Evolutionary conservation across 1,284 basidiomycete genomes (phyloP).

Genomic region (Mrakiaceae sp.): DNA sequence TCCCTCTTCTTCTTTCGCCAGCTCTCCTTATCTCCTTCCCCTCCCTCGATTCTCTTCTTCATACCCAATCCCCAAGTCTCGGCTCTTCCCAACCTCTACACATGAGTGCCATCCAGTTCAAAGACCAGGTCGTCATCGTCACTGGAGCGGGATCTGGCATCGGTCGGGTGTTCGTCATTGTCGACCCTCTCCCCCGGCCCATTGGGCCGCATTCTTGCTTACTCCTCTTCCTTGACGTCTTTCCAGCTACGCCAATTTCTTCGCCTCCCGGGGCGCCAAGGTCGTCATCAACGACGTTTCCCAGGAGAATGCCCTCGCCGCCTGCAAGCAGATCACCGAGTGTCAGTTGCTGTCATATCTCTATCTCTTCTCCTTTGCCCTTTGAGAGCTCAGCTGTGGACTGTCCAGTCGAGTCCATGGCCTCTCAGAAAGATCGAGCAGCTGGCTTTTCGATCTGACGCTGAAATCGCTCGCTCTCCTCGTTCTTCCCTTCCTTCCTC

Average conservation of each 20-base stretch:
- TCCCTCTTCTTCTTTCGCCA: too few relatives aligned
- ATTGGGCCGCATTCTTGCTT: background rate
- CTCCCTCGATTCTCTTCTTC: background rate
- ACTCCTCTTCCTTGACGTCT: background rate
- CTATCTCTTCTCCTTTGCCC: background rate
- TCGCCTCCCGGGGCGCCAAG: conserved; percentile 82
- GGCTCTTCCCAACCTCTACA: background rate
- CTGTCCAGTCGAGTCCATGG: too few relatives aligned
- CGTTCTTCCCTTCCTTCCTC: background rate
- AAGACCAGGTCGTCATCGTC: conserved; percentile 82
- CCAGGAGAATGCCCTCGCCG: conserved; percentile 74
- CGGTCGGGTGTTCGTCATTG: conserved; percentile 62
- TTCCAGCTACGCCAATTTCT: conserved; percentile 73
- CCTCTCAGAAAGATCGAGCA: too few relatives aligned
- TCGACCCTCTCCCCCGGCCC: background rate
- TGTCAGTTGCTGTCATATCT: conserved; percentile 41
- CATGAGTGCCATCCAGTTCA: conserved; percentile 50
- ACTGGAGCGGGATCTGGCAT: conserved; percentile 95
- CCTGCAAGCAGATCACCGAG: conserved; percentile 77
- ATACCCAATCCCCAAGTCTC: too few relatives aligned
- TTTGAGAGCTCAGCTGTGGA: background rate
- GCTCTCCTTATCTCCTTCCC: too few relatives aligned
- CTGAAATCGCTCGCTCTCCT: too few relatives aligned
- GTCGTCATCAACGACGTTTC: conserved; percentile 95
- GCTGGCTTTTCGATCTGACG: too few relatives aligned